phyloP scores from a whole-genome alignment of 176 grass and related monocot genomes.

The Eleusine indica region DNA sequence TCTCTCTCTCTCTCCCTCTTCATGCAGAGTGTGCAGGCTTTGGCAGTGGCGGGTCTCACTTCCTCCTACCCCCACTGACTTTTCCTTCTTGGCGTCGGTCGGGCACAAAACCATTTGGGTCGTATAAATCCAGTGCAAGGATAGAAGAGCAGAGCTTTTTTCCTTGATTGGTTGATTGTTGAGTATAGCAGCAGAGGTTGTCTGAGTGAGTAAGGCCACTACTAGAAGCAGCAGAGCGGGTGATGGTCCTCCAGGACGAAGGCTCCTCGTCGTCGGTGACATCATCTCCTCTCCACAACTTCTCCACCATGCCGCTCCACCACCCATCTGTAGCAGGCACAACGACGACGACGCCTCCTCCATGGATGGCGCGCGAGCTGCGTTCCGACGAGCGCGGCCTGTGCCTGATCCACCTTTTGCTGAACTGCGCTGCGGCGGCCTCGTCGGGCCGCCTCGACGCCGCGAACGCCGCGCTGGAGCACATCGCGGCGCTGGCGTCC shows the following conservation, averaged over 20 bases:
- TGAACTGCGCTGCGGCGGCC: slow-evolving; percentile 75
- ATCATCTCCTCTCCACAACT: slow-evolving; percentile 73
- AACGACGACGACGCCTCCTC: slow-evolving; percentile 31
- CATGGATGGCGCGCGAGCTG: slow-evolving; percentile 59
- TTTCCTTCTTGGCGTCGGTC: no score
- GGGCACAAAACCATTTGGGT: no score
- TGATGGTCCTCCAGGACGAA: slow-evolving; percentile 67
- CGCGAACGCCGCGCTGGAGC: slow-evolving; percentile 72
- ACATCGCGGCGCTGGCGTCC: slow-evolving; percentile 62
- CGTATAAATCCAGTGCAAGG: no score
- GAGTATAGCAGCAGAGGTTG: no score
- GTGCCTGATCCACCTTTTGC: slow-evolving; percentile 89
- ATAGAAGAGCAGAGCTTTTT: no score
- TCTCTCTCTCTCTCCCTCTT: background rate
- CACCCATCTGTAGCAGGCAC: slow-evolving; percentile 28
- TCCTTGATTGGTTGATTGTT: no score
- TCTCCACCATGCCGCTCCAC: slow-evolving; percentile 75
- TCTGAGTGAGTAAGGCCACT: no score
- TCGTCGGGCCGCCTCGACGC: slow-evolving; percentile 55
- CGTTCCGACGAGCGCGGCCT: slow-evolving; percentile 90
- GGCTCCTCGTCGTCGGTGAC: slow-evolving; percentile 74
- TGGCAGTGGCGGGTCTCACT: slow-evolving; percentile 19
- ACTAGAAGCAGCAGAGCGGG: background rate
- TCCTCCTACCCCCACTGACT: slow-evolving; percentile 17
- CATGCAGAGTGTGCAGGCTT: background rate